phyloP scores from a whole-genome alignment of 2,329 filamentous ascomycete species.

The Diaporthe ilicicola region DNA sequence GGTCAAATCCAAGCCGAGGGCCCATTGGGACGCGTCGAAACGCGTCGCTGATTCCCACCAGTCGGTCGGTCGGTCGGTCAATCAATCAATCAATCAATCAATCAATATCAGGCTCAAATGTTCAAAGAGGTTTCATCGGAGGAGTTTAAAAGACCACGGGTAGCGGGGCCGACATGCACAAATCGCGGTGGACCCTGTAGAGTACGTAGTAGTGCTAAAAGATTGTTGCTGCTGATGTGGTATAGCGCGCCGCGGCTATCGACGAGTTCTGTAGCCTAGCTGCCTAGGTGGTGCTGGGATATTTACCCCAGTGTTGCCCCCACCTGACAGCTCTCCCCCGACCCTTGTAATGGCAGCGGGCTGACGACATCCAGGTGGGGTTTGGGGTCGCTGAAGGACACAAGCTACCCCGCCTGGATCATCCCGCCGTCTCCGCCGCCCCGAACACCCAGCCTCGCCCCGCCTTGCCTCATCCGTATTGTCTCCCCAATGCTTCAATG shows the following conservation, averaged over 20 bases:
- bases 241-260: slow-evolving; percentile 6
- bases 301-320: slow-evolving; percentile 11
- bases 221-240: background rate
- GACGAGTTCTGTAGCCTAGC: background rate
- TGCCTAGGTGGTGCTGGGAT: slow-evolving; percentile 8
- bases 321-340: background rate
- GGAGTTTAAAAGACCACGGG: background rate
- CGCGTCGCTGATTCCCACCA: slow-evolving; percentile 4
- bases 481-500: background rate
- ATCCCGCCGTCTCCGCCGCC: slow-evolving; percentile 15
- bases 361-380: slow-evolving; percentile 2
- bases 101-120: background rate
- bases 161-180: slow-evolving; percentile 13
- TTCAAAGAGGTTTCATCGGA: background rate
- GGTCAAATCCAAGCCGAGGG: background rate
- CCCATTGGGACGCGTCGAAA: slow-evolving; percentile 17
- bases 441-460: slow-evolving; percentile 8
- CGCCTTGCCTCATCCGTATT: background rate
- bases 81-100: background rate
- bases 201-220: slow-evolving; percentile 8
- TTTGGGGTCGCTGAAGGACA: background rate
- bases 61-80: background rate
- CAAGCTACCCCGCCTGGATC: slow-evolving; percentile 28
- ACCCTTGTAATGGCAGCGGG: slow-evolving; percentile 25
- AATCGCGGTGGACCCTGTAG: background rate